Base-by-base conservation (phyloP, 2,329 filamentous ascomycete species). In the Phyllosticta citrichinensis region DNA sequence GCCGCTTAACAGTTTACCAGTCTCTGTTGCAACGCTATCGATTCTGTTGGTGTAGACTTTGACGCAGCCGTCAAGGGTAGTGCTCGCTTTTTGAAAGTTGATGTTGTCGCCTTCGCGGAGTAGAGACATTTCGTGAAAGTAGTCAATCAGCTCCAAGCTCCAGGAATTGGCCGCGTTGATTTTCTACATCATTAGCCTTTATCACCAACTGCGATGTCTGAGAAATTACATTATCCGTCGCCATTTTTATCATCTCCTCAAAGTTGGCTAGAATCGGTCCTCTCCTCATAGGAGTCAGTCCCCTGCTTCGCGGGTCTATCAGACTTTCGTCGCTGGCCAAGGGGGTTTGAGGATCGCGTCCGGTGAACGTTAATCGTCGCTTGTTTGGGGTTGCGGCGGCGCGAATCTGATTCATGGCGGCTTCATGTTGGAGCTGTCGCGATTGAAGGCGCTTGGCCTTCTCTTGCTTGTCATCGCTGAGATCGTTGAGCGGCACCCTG, bases 171-270 rank as follows among this genome's bases (percentile, higher is more conserved):
- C 86, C 56, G 94, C 93, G 73, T 97, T 99, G 80, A 99, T 99
- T 73, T 81, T 81, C 71, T 75, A 54, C 50, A 11, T 9, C 5
- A 9, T 67, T 63, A 68, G 63, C 55, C 14, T 8, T 9, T n/a
- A 20, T 61, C 52, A 33, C 25, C 19, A 27, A 20, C 19, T 5
- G 19, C 30, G n/a, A 17, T 19, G 3, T n/a, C 12, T 19, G 14
- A 4, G 3, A 17, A 60, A 65, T 56, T 69, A 74, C 73, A 69
- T 99, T 99, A 78, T 99, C 94, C 17, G 94, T 97, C 2, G 94
- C 94, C 91, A 99, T 96, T 81, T 97, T 99, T 91, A 99, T 97
- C 94, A 93, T 97, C 73, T 99, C 94, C 74, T 99, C 94, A 69
- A 97, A 99, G 76, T 99, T 99, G 70, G 94, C 94, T 60, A 99